Evolutionary conservation across 176 grass and related monocot species (phyloP), one percentile per base, ranked within the genome.

Genomic region (Echinochloa phyllopogon): DNA sequence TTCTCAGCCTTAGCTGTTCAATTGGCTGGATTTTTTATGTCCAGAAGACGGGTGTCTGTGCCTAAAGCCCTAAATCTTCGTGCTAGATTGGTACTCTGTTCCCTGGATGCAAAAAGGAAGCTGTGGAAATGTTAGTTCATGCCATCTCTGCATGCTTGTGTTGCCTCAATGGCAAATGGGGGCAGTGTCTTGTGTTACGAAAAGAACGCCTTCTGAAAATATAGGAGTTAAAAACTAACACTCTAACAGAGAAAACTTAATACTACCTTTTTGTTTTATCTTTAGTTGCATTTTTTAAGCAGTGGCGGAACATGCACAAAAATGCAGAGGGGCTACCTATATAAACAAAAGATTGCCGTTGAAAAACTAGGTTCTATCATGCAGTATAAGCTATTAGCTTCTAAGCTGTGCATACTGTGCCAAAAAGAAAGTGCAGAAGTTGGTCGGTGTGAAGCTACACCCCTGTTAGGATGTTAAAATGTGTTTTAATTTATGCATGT

Each of bases 121-220:
- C 4, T 80, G 43, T 41, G 27, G 53, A 69, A 63, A 63, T 73
- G 3, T 40, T 36, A 24, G 4, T 29, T 68, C 16, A 85, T 84
- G 58, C 27, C 40, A 65, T 69, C 11, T 56, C 8, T 3, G 6
- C 10, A 74, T 67, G 17, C 59, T 59, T 59, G 16, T 73, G 13
- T 49, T 39, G 6, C 53, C 81, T 60, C 10, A 47, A 33, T 33
- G 29, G 29, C 29, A 49, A 33, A n/a, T 43, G 15, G 14, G 45
- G 18, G 18, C 2, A 44, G 16, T 88, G 38, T 53, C 47, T 21
- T 40, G 18, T 53, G 56, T 81, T 76, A 56, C 10, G 66, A 45
- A 74, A 74, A 17, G 14, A 47, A 10, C 8, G 16, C 47, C 40
- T 72, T 65, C 76, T 65, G 24, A 74, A 74, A 33, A 75, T 42